Percentiles rank a stretch among this genome's conserved stretches.
These are phyloP conservation scores for Anethum foeniculum DNA, from an alignment of 140 eudicot species.

Conservation along the genomic window DNA sequence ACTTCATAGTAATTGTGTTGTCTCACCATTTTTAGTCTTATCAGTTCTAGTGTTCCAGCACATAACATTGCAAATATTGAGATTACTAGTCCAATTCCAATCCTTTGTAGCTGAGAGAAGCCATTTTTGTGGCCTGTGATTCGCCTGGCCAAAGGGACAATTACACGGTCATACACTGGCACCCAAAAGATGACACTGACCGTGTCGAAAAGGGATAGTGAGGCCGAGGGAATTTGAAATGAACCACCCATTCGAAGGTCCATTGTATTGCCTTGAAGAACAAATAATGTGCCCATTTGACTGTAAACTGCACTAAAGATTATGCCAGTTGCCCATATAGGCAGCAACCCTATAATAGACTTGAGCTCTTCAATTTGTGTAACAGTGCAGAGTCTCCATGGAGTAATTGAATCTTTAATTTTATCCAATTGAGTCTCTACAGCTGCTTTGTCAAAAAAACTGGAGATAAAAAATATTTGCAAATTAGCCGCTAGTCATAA, in stretches of 20 bases:
- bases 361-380: slow-evolving; percentile 86
- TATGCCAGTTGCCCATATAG: slow-evolving; percentile 85
- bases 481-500: neutral
- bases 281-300: slow-evolving; percentile 79
- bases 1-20: slow-evolving; percentile 41
- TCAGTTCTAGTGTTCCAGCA: slow-evolving; percentile 49
- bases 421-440: slow-evolving; percentile 47
- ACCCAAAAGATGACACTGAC: slow-evolving; percentile 81
- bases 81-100: slow-evolving; percentile 55
- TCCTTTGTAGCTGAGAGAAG: slow-evolving; percentile 68
- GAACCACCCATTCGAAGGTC: slow-evolving; percentile 27
- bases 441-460: slow-evolving; percentile 86
- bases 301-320: slow-evolving; percentile 65
- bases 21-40: slow-evolving; percentile 43
- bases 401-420: slow-evolving; percentile 23
- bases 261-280: slow-evolving; percentile 74
- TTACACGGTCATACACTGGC: slow-evolving; percentile 54
- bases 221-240: slow-evolving; percentile 64
- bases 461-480: slow-evolving; percentile 12
- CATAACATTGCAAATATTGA: slow-evolving; percentile 61
- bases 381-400: slow-evolving; percentile 74
- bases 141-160: slow-evolving; percentile 58
- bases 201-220: slow-evolving; percentile 72
- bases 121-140: slow-evolving; percentile 58
- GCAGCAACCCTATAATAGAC: slow-evolving; percentile 54